A percentile compares a stretch with the other conserved stretches of the same genome.
phyloP scores from a whole-genome alignment of 257 asterid genomes.

The Sherardia arvensis region DNA sequence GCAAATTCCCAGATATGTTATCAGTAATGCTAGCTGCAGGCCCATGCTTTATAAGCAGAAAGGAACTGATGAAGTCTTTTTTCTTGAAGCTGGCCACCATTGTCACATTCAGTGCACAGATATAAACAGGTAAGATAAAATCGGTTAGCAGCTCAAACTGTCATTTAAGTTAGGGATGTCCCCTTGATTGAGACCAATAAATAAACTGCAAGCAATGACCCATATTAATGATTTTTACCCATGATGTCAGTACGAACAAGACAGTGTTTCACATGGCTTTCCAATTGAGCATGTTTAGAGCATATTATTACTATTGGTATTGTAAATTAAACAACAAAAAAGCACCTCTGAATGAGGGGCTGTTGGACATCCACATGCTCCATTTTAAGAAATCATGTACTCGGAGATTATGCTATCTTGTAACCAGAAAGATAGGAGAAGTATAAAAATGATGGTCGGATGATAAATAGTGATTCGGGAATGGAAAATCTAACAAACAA shows the following conservation, averaged over 20 bases:
- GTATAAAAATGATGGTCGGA: neutral
- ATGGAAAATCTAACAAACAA: neutral
- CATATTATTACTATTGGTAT: neutral
- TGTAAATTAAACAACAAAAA: neutral
- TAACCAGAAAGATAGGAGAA: neutral
- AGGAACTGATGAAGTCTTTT: constrained; percentile 64
- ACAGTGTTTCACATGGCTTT: neutral
- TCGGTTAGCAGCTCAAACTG: neutral
- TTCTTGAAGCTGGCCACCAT: constrained; percentile 61
- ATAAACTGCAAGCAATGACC: neutral
- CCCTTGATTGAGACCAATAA: neutral
- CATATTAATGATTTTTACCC: neutral
- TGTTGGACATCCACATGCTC: neutral
- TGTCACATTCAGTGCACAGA: constrained; percentile 84
- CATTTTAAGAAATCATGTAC: neutral
- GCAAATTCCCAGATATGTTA: constrained; percentile 58
- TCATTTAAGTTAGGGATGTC: neutral
- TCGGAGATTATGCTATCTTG: neutral
- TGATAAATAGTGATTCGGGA: neutral
- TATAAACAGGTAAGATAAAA: constrained; percentile 51
- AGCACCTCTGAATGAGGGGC: neutral
- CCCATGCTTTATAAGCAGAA: constrained; percentile 79
- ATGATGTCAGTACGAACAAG: neutral
- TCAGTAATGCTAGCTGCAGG: constrained; percentile 87
- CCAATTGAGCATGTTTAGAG: neutral